These are phyloP conservation scores for Lactarius sp. DNA, from an alignment of 768 basidiomycete species.

Conservation along the genomic window DNA sequence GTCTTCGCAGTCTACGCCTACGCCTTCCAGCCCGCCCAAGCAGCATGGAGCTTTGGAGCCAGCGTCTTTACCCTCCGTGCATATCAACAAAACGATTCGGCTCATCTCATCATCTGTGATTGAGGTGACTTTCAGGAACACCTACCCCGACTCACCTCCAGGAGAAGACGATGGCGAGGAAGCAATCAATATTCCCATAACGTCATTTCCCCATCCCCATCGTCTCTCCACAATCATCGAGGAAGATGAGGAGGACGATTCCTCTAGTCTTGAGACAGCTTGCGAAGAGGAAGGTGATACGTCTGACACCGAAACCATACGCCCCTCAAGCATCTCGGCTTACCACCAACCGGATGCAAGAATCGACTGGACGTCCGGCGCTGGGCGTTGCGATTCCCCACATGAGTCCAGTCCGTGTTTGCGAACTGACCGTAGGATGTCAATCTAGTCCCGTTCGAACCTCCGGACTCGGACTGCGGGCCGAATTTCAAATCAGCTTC, in stretches of 20 bases:
- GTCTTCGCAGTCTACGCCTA: background rate
- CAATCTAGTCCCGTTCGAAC: constrained; percentile 1
- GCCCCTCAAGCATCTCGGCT: background rate
- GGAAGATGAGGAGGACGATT: constrained; percentile 1
- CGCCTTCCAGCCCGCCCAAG: background rate
- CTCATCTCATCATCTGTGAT: constrained; percentile 2
- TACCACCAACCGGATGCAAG: background rate
- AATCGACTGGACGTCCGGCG: background rate
- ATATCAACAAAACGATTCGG: background rate
- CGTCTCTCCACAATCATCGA: constrained; percentile 12
- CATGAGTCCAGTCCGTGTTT: background rate
- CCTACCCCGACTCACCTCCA: background rate
- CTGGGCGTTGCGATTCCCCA: background rate
- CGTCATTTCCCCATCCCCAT: constrained; percentile 14
- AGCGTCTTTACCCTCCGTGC: background rate
- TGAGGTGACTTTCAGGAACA: constrained; percentile 2
- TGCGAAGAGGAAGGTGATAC: constrained; percentile 2
- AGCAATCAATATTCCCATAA: background rate
- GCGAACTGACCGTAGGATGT: constrained; percentile 3
- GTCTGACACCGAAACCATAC: constrained; percentile 10
- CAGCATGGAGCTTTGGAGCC: background rate
- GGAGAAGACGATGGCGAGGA: background rate
- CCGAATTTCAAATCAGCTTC: background rate
- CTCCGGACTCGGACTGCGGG: background rate
- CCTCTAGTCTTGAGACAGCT: background rate